Base-by-base conservation (phyloP, 768 basidiomycete species). In the Macrolepiota dolichaula region DNA sequence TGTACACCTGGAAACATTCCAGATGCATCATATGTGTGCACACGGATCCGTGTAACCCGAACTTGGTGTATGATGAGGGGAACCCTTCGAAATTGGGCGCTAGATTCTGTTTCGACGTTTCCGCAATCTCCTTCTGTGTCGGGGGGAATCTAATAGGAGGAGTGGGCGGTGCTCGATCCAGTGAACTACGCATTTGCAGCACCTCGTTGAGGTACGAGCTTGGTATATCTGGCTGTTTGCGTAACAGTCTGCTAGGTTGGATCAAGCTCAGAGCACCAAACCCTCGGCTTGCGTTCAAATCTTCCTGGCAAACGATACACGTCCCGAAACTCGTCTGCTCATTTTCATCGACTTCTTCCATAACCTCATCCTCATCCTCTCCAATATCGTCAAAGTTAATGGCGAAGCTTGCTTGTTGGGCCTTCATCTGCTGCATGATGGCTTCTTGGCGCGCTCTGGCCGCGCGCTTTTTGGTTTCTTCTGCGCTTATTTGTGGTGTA, bases 301-400 rank as follows among this genome's bases (percentile, higher is more conserved):
- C 92, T 70, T 98, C 97, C 70, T 98, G 97, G 66, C 97, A 99
- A 10, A 98, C 95, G 63, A 99, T 98, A 70, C 97, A 99, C n/a
- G 89, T 90, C 2, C 96, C 96, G 62, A 87, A 89, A 12, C 88
- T 88, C 2, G 46, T 25, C 25, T 55, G 52, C 6, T 81, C 70
- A 22, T 79, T 69, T 51, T 79, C 77, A 17, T 81, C 81, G 1
- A 73, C 75, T 7, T 80, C 75, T 9, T 82, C 81, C 62, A 65
- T 84, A 5, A 84, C 81, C 1, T 92, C 92, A 5, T 88, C 88
- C 5, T 85, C 88, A 17, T 86, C 85, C 36, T 89, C 90, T 24
- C 85, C 82, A 2, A 77, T 79, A 54, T 92, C 89, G 51, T 87
- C 87, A 61, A 91, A 88, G 65, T 88, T 90, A 69, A 85, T 81